These are phyloP conservation scores for Trametes meyenii DNA, from an alignment of 768 basidiomycete species.

Conservation along the genomic window DNA sequence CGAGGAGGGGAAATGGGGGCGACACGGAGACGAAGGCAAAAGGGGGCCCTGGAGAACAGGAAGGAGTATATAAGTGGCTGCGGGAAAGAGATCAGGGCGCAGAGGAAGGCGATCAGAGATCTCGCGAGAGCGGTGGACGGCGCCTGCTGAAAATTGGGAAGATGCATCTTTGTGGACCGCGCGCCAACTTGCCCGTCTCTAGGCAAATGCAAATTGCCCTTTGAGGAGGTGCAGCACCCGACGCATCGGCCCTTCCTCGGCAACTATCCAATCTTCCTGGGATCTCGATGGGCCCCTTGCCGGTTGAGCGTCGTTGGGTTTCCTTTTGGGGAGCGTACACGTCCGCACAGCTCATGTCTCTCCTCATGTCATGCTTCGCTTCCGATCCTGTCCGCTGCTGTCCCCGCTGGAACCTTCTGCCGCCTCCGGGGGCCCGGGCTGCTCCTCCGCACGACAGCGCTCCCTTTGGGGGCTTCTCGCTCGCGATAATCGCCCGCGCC, in stretches of 20 bases:
- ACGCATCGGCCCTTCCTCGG: conserved; percentile 25
- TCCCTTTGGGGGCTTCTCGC: conserved; percentile 11
- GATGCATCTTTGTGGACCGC: conserved; percentile 26
- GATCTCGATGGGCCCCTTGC: conserved; percentile 14
- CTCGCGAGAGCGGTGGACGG: conserved; percentile 23
- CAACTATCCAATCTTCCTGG: conserved; percentile 27
- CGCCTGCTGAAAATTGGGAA: conserved; percentile 22
- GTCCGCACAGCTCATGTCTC: conserved; percentile 20
- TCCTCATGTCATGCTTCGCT: conserved; percentile 22
- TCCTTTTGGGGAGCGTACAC: neutral
- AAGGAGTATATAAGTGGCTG: conserved; percentile 26
- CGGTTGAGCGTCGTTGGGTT: conserved; percentile 12
- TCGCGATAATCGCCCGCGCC: conserved; percentile 20
- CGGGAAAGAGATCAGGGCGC: conserved; percentile 36
- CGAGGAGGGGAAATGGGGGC: conserved; percentile 41
- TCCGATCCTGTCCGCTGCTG: conserved; percentile 24
- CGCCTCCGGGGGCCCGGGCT: conserved; percentile 16
- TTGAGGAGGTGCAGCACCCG: conserved; percentile 14
- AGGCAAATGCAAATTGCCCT: conserved; percentile 24
- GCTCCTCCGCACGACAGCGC: conserved; percentile 9
- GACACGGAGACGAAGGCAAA: conserved; percentile 23
- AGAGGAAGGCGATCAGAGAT: conserved; percentile 37
- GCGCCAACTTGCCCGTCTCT: conserved; percentile 22
- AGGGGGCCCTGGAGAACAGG: conserved; percentile 19
- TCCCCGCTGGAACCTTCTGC: conserved; percentile 19